Evolutionary conservation across 2,329 filamentous ascomycete species (phyloP), one percentile per base, ranked within the genome.

Genomic region (Mycosphaerelloides madeirae): DNA sequence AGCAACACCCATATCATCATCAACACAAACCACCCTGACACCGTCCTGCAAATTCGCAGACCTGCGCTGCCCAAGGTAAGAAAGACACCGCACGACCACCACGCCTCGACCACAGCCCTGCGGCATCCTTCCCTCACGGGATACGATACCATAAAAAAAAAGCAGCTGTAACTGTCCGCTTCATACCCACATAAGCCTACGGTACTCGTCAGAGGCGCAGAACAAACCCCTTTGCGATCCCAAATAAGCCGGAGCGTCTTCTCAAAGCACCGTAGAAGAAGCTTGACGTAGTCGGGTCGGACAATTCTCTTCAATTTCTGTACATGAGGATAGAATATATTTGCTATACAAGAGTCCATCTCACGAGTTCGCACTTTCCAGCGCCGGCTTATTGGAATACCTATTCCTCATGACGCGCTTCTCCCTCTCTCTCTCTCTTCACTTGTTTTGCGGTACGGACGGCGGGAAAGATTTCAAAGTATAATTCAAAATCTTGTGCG

Each of bases 221-320:
- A 45, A 45, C 36, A 31, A 44, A 36, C 33, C 41, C 22, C 22
- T 35, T 16, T 40, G 35, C 43, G 43, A 45, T 45, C 43, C 29
- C 43, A 45, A 45, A 45, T 45, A 45, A 45, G 43, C 43, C 43
- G 43, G 43, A 32, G 43, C 43, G 37, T 36, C 37, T 39, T 31
- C 20, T 35, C 22, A 13, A 32, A 16, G 16, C 29, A 13, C 34
- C 19, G 31, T 45, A 28, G 31, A 25, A 29, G 32, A 20, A 31
- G 29, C 32, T 40, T 33, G 29, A 34, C 43, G 40, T 45, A 45
- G 43, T 40, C 40, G 39, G 43, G 36, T 45, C 43, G 40, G 43
- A 45, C 42, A 44, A 29, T 29, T 14, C 13, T n/a, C 15, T 6
- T 32, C 13, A 5, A 32, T 12, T 32, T 12, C 13, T 6, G 31